Percentiles rank a stretch among this genome's conserved stretches.
phyloP scores from a whole-genome alignment of 2,329 filamentous ascomycete species.

The Apiospora phragmitis region DNA sequence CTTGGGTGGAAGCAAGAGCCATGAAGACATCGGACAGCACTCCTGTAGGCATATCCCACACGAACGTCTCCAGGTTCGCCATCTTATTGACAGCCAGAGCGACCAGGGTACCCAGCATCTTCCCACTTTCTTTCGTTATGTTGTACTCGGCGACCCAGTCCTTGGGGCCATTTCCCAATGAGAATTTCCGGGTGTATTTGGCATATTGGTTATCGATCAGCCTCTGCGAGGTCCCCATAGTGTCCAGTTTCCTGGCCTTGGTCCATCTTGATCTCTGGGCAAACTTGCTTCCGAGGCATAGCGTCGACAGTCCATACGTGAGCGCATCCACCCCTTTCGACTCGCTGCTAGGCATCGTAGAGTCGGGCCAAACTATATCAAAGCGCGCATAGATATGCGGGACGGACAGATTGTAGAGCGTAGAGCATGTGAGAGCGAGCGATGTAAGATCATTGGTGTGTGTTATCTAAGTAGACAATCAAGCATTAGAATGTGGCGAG shows the following conservation, averaged over 20 bases:
- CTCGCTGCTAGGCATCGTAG: constrained; percentile 61
- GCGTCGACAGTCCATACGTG: constrained; percentile 77
- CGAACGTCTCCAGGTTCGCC: constrained; percentile 77
- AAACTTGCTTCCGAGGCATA: constrained; percentile 66
- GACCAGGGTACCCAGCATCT: constrained; percentile 84
- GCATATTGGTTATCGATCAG: constrained; percentile 67
- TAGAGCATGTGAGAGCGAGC: constrained; percentile 75
- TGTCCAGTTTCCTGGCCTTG: constrained; percentile 24
- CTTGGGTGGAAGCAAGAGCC: constrained; percentile 69
- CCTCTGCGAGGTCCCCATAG: constrained; percentile 24
- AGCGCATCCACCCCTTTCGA: constrained; percentile 77
- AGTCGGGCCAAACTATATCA: constrained; percentile 86
- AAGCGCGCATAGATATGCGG: constrained; percentile 83
- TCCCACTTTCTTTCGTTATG: constrained; percentile 79
- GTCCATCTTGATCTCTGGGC: constrained; percentile 39
- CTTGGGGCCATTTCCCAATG: constrained; percentile 76
- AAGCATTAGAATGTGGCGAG: constrained; percentile 12
- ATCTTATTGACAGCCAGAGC: constrained; percentile 79
- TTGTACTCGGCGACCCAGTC: constrained; percentile 82
- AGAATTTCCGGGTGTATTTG: constrained; percentile 78
- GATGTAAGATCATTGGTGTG: constrained; percentile 82
- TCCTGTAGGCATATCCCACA: constrained; percentile 89
- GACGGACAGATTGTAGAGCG: constrained; percentile 72
- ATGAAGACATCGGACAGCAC: constrained; percentile 81
- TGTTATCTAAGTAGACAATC: constrained; percentile 62